Percentiles rank a stretch among this genome's conserved stretches.
These are phyloP conservation scores for Macrocystidia cucumis DNA, from an alignment of 1,284 basidiomycete species.

Conservation along the genomic window DNA sequence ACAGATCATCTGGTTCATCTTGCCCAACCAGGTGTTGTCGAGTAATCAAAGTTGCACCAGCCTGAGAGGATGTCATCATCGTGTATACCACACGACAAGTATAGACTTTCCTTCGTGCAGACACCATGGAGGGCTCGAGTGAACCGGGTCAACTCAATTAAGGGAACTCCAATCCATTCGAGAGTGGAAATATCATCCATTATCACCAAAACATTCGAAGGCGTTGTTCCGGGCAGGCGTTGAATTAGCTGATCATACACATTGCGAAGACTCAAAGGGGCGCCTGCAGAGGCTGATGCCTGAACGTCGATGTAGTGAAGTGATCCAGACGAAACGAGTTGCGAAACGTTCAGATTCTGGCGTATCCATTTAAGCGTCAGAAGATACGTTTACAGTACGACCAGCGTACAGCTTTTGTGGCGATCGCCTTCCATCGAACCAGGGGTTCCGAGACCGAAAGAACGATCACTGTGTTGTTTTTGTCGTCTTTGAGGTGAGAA, in stretches of 20 bases:
- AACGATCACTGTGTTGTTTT: slow-evolving; percentile 32
- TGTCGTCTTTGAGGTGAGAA: slow-evolving; percentile 40
- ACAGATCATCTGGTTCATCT: slow-evolving; percentile 38
- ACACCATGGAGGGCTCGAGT: slow-evolving; percentile 45
- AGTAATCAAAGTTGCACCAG: slow-evolving; percentile 43
- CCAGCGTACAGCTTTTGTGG: slow-evolving; percentile 44
- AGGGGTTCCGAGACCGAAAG: slow-evolving; percentile 51
- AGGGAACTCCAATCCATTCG: slow-evolving; percentile 57
- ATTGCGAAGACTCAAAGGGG: slow-evolving; percentile 2
- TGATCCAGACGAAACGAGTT: slow-evolving; percentile 31
- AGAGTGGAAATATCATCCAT: slow-evolving; percentile 59
- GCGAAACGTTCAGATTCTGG: slow-evolving; percentile 47
- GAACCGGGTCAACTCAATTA: slow-evolving; percentile 43
- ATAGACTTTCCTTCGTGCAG: slow-evolving; percentile 42
- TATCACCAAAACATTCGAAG: slow-evolving; percentile 34
- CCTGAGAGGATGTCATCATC: slow-evolving; percentile 23
- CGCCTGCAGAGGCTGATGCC: slow-evolving; percentile 11
- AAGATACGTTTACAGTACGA: background rate
- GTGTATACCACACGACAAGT: background rate
- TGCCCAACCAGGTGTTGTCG: slow-evolving; percentile 53
- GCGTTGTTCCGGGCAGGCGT: slow-evolving; percentile 6
- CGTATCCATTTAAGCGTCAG: background rate
- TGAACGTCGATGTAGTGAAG: slow-evolving; percentile 47
- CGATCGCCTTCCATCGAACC: slow-evolving; percentile 52
- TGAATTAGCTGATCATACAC: slow-evolving; percentile 8